phyloP scores from a whole-genome alignment of 176 grass and related monocot species.

The barley (Hordeum vulgare) region MorexV3_pseudomolecules_assembly NC_058524.1:628360832-628361331 shows the following conservation, averaged over 20 bases:
- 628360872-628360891: neutral
- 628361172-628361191: conserved; percentile 27
- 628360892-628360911: neutral
- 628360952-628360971: neutral
- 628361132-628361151: conserved; percentile 8
- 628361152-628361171: neutral
- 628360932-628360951: neutral
- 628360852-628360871: neutral
- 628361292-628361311: neutral
- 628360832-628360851: conserved; percentile 5
- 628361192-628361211: conserved; percentile 33
- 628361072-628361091: neutral
- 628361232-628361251: conserved; percentile 2
- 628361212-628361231: conserved; percentile 39
- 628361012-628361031: too few species aligned
- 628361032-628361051: neutral
- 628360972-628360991: too few species aligned
- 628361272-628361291: neutral
- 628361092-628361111: neutral
- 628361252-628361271: conserved; percentile 16
- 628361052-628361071: neutral
- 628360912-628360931: conserved; percentile 15
- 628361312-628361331: neutral
- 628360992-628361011: neutral
- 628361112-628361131: neutral